Conservation (phyloP, 129 eudicot species). For the Logfia minima region DNA sequence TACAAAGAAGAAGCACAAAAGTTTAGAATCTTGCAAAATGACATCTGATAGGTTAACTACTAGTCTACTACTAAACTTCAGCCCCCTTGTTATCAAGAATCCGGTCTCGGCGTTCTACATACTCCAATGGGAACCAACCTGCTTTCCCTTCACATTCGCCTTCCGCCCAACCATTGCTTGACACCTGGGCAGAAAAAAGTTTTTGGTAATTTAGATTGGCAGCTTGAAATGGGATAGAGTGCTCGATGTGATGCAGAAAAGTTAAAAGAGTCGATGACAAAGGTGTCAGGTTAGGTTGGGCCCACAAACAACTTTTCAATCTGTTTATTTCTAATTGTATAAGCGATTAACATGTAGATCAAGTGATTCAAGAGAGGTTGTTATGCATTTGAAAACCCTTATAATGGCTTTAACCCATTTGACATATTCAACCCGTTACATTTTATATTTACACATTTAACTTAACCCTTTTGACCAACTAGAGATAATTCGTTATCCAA, state of each 20-base stretch:
- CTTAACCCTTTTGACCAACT: no score
- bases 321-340: not conserved
- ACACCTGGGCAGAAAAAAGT: slow-evolving; percentile 45
- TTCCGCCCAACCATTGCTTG: slow-evolving; percentile 97
- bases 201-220: not conserved
- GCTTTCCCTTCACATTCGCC: slow-evolving; percentile 98
- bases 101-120: slow-evolving; percentile 79
- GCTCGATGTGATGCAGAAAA: not conserved
- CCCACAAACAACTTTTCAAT: not conserved
- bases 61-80: slow-evolving; percentile 47
- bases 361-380: not conserved
- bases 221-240: not conserved
- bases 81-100: slow-evolving; percentile 81
- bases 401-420: not conserved
- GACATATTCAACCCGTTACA: not conserved
- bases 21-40: slow-evolving; percentile 12
- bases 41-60: slow-evolving; percentile 17
- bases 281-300: not conserved
- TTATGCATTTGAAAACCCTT: not conserved
- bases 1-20: slow-evolving; percentile 13
- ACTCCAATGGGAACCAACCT: slow-evolving; percentile 93
- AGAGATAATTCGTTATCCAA: no score
- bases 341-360: not conserved
- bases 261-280: not conserved
- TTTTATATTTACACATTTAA: no score